These are phyloP conservation scores for Teratosphaeria nubilosa DNA, from an alignment of 2,329 filamentous ascomycete species.

Conservation along the genomic window DNA sequence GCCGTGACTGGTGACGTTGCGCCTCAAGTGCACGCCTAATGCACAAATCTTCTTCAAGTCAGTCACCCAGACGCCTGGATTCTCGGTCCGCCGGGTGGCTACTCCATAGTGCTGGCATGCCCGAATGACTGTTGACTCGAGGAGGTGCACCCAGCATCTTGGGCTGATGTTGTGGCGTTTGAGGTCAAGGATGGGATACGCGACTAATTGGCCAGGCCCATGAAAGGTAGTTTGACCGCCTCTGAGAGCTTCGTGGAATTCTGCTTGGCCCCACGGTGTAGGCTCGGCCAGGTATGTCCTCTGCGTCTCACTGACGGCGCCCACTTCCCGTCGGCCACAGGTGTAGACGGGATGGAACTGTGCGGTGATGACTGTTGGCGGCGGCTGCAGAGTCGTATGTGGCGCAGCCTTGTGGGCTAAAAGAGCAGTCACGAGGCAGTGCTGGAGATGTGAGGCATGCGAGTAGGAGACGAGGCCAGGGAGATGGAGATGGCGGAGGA, in stretches of 20 bases:
- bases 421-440: slow-evolving; percentile 45
- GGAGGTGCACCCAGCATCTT: slow-evolving; percentile 62
- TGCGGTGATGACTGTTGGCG: slow-evolving; percentile 70
- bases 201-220: slow-evolving; percentile 81
- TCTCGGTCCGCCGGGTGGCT: slow-evolving; percentile 52
- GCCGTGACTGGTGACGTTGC: slow-evolving; percentile 76
- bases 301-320: slow-evolving; percentile 39
- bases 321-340: slow-evolving; percentile 68
- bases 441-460: slow-evolving; percentile 47
- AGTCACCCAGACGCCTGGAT: slow-evolving; percentile 72
- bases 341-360: slow-evolving; percentile 78
- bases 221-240: slow-evolving; percentile 93
- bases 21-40: slow-evolving; percentile 78
- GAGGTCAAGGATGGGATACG: slow-evolving; percentile 88
- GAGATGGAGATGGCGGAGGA: slow-evolving; percentile 52
- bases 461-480: slow-evolving; percentile 44
- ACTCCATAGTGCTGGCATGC: slow-evolving; percentile 54
- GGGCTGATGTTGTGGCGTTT: slow-evolving; percentile 58
- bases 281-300: slow-evolving; percentile 28
- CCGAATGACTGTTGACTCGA: slow-evolving; percentile 67
- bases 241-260: slow-evolving; percentile 62
- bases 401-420: slow-evolving; percentile 50
- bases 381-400: slow-evolving; percentile 22
- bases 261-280: slow-evolving; percentile 35
- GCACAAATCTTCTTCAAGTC: slow-evolving; percentile 69